Percentiles rank a stretch among this genome's conserved stretches.
phyloP scores from a whole-genome alignment of 176 grass and related monocot genomes.

The Aegilops speltoides region DNA sequence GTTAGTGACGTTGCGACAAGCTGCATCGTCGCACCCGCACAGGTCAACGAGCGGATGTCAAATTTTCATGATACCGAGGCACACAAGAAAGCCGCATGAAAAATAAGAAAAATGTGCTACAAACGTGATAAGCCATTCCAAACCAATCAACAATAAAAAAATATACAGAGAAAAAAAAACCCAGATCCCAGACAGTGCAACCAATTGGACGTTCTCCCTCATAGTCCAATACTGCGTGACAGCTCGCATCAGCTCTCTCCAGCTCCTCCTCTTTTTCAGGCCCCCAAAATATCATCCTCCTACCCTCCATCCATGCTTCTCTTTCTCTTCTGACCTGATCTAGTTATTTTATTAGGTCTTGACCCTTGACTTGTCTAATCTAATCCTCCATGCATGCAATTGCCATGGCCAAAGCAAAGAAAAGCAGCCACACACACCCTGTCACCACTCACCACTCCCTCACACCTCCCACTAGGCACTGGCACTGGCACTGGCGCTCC shows the following conservation, averaged over 20 bases:
- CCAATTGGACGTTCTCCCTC: not conserved
- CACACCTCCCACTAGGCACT: conserved; percentile 4
- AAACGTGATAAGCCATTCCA: too few relatives aligned
- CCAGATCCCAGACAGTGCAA: not conserved
- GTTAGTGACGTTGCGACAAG: too few relatives aligned
- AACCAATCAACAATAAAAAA: too few relatives aligned
- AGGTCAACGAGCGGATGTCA: too few relatives aligned
- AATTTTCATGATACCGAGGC: too few relatives aligned
- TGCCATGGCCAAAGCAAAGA: not conserved
- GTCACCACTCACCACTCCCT: conserved; percentile 17
- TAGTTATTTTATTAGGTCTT: conserved; percentile 14
- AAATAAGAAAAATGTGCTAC: too few relatives aligned
- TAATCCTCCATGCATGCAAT: conserved; percentile 9
- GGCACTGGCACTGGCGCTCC: not conserved
- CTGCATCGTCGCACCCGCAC: too few relatives aligned
- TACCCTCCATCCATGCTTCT: not conserved
- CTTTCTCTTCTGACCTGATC: conserved; percentile 2
- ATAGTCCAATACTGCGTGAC: not conserved
- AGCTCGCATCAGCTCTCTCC: not conserved
- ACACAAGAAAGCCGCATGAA: too few relatives aligned
- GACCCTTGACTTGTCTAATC: conserved; percentile 32
- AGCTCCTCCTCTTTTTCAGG: not conserved
- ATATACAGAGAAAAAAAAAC: not conserved
- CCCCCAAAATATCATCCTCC: not conserved
- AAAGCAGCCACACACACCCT: not conserved